Evolutionary conservation across 352 stramenopile genomes (phyloP), one percentile per base, ranked within the genome.

Genomic region (Phytophthora hibernalis): DNA sequence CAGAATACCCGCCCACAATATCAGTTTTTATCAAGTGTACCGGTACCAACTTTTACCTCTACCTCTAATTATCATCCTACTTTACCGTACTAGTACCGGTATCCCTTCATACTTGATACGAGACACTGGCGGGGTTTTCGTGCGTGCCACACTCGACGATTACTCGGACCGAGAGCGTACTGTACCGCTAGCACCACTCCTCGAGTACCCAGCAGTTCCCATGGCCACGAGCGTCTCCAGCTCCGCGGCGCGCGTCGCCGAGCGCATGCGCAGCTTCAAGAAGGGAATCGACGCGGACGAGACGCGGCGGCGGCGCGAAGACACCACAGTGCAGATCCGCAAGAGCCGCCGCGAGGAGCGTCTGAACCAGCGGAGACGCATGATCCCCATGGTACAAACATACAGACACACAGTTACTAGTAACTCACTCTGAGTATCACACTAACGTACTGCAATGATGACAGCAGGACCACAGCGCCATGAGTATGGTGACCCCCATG

Each of bases 251-350:
- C 64, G 70, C 52, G 26, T 79, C 28, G 63, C 77, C 50, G 84
- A 95, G 26, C 89, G 87, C 43, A 87, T 95, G 77, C 90, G 84
- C 57, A 87, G 70, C 62, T 96, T 92, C 66, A 97, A 97, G 74
- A 97, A 96, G 68, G 87, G 85, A 53, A 93, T 97, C 62, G 89
- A 97, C 75, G 72, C 68, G 26, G 83, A 94, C 30, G 80, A 84
- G 52, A 92, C 75, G 49, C 83, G 89, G 52, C 80, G 88, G 18
- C 81, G 85, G 33, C 85, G 89, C 49, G 85, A 93, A 40, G 88
- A 95, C 58, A 93, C 85, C 20, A 87, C 87, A 33, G 81, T 93
- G 43, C 88, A 96, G 71, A 96, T 97, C 74, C 89, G 89, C 60
- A 97, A 95, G 82, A 91, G 62, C 44, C 89, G 89, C 56, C 88